Evolutionary conservation across 805 yeast genomes (phyloP), one percentile per base, ranked within the genome.

Genomic region (Yarrowia deformans): DNA sequence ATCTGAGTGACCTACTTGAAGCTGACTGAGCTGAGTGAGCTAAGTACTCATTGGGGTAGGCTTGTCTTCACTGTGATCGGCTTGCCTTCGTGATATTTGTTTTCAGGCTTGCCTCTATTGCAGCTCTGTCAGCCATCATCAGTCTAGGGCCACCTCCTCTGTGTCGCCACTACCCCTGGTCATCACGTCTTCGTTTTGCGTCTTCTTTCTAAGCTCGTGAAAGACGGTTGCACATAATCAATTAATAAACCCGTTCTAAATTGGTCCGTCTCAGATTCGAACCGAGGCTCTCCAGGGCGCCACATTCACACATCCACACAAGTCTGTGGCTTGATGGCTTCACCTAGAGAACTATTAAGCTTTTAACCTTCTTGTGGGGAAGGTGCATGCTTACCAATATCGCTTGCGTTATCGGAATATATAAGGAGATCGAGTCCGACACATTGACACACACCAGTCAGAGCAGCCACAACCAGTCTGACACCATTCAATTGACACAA

Each of bases 301-400:
- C 60, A 54, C 60, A 54, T 18, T 19, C 19, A 13, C 6, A 9
- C 29, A 23, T 23, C 29, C 29, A n/a, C n/a, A n/a, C n/a, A n/a
- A n/a, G 34, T 9, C 19, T 54, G 60, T 54, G 60, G 60, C 60
- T 54, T 35, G 43, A 54, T 23, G 29, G 29, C 29, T 23, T 23
- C 29, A 23, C 29, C n/a, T n/a, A n/a, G n/a, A 23, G 3, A 23
- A 4, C 29, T 2, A 23, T 4, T 23, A 23, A 23, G 29, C 29
- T 23, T 23, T 54, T 54, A 54, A 8, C 60, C 34, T 55, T 23
- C 9, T 14, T 55, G 61, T 55, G 61, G 61, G 61, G 46, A 55
- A 40, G 35, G 6, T 40, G 61, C 61, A 23, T 37, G 61, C 61
- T 55, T 55, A 55, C 61, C 46, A 55, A 55, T 54, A 37, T 45